Evolutionary conservation across 1,139 yeast genomes (phyloP).

Genomic region (Lipomyces yarrowii): DNA sequence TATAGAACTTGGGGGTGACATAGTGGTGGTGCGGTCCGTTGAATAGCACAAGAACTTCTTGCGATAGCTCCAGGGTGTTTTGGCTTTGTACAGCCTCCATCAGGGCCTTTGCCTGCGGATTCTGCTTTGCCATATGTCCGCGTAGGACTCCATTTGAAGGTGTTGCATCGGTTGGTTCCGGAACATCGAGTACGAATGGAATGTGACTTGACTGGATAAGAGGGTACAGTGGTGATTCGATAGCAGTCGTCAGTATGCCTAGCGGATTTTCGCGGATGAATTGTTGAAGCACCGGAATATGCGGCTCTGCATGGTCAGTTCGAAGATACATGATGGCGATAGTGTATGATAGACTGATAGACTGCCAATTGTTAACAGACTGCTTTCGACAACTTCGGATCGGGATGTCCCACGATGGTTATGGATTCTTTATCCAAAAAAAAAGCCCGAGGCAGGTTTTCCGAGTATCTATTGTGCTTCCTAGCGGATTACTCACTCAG

Average conservation of each 20-base stretch:
- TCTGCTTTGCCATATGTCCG: slow-evolving; percentile 61
- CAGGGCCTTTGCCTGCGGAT: slow-evolving; percentile 54
- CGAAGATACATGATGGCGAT: slow-evolving; percentile 23
- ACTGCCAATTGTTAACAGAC: no score
- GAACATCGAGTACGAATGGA: slow-evolving; percentile 54
- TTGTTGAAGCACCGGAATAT: neutral
- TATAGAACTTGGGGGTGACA: slow-evolving; percentile 64
- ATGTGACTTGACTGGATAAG: slow-evolving; percentile 58
- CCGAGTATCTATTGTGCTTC: no score
- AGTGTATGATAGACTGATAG: no score
- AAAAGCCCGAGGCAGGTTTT: no score
- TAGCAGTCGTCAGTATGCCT: slow-evolving; percentile 53
- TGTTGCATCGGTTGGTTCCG: slow-evolving; percentile 21
- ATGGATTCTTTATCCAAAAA: no score
- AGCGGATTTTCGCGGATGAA: slow-evolving; percentile 55
- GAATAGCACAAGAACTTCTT: slow-evolving; percentile 57
- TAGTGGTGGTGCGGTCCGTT: slow-evolving; percentile 55
- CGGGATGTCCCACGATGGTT: no score
- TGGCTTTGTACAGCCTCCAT: neutral
- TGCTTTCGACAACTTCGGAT: no score
- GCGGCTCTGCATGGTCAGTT: neutral
- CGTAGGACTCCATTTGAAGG: slow-evolving; percentile 44
- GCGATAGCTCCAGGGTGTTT: slow-evolving; percentile 34
- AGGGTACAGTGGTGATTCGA: slow-evolving; percentile 41
- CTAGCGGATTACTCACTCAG: no score